A percentile compares a stretch with the other conserved stretches of the same genome.
These are phyloP conservation scores for Perilla frutescens DNA, from an alignment of 257 asterid species.

Conservation along the genomic window DNA sequence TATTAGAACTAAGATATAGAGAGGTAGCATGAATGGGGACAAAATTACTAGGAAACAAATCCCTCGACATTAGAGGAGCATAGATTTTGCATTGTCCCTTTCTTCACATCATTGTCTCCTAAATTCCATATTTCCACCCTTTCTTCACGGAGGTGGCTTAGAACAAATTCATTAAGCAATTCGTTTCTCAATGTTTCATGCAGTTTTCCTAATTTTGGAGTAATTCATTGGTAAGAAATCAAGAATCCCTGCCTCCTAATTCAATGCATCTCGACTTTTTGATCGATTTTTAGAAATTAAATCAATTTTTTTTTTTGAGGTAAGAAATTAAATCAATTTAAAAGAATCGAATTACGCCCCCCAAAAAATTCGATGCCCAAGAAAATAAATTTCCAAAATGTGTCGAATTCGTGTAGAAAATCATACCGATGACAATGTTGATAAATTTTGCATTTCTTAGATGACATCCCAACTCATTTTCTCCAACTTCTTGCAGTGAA, in stretches of 20 bases:
- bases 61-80: conserved; percentile 39
- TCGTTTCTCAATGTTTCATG: not conserved
- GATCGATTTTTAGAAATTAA: too few species aligned
- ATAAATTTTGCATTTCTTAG: too few species aligned
- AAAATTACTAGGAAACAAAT: conserved; percentile 27
- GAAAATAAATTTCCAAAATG: too few species aligned
- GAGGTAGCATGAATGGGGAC: conserved; percentile 43
- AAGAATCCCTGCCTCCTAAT: not conserved
- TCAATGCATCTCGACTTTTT: conserved; percentile 30
- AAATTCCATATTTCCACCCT: conserved; percentile 35
- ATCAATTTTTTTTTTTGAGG: too few species aligned
- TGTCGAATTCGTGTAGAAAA: too few species aligned
- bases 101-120: conserved; percentile 38
- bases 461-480: too few species aligned
- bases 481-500: too few species aligned
- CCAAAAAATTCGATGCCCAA: too few species aligned
- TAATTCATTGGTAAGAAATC: not conserved
- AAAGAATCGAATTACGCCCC: too few species aligned
- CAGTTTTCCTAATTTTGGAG: not conserved
- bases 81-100: conserved; percentile 40
- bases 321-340: too few species aligned
- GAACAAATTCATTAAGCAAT: conserved; percentile 22
- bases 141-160: conserved; percentile 30
- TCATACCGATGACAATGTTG: too few species aligned
- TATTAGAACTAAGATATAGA: conserved; percentile 32